phyloP scores from a whole-genome alignment of 371 early-diverging fungal species.

The Rhizomucor miehei region DNA sequence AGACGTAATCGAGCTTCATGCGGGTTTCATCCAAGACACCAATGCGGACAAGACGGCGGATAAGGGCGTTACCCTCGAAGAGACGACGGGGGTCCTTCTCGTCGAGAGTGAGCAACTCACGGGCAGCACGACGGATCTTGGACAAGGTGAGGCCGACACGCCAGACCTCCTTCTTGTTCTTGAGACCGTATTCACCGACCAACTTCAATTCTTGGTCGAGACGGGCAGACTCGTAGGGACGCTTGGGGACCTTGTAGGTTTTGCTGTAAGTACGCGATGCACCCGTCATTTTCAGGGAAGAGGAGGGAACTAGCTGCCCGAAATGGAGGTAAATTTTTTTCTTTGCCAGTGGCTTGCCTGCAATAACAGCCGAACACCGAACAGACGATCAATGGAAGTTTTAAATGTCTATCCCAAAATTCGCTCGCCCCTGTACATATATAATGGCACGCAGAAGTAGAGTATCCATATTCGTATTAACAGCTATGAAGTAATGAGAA shows the following conservation, averaged over 20 bases:
- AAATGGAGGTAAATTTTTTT: constrained; percentile 6
- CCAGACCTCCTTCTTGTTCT: constrained; percentile 99
- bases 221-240: constrained; percentile 98
- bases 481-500: too few species aligned
- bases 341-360: neutral
- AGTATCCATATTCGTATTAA: too few species aligned
- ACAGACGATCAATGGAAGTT: too few species aligned
- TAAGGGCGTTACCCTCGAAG: constrained; percentile 98
- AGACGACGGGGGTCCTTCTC: constrained; percentile 98
- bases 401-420: too few species aligned
- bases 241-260: constrained; percentile 97
- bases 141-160: constrained; percentile 95
- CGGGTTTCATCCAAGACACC: constrained; percentile 97
- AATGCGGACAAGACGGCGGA: constrained; percentile 96
- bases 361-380: too few species aligned
- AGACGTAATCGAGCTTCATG: constrained; percentile 98
- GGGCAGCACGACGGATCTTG: constrained; percentile 99
- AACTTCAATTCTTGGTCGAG: constrained; percentile 98
- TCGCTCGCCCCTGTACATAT: too few species aligned
- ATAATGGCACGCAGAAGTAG: too few species aligned
- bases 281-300: constrained; percentile 31
- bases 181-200: constrained; percentile 96
- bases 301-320: constrained; percentile 21
- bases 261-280: constrained; percentile 69
- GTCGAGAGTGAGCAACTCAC: constrained; percentile 98